These are phyloP conservation scores for Malassezia globosa DNA, from an alignment of 1,284 basidiomycete species.

Conservation along the genomic window DNA sequence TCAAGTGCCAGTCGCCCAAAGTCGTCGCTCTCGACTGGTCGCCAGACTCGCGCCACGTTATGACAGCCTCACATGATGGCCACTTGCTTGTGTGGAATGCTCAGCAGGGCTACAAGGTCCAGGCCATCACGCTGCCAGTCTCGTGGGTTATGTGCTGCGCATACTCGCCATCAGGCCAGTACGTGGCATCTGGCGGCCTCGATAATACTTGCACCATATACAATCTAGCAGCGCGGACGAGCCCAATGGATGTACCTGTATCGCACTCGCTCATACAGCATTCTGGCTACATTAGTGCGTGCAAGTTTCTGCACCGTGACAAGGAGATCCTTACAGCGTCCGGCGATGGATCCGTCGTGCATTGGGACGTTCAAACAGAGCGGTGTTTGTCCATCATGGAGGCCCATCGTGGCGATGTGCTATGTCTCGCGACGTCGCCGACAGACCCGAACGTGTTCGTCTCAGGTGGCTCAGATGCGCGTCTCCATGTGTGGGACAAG, in stretches of 20 bases:
- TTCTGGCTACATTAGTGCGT: slow-evolving; percentile 93
- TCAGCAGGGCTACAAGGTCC: slow-evolving; percentile 98
- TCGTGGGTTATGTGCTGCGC: slow-evolving; percentile 99
- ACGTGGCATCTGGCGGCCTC: slow-evolving; percentile 93
- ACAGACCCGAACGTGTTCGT: slow-evolving; percentile 84
- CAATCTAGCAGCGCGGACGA: slow-evolving; percentile 65
- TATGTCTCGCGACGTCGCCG: slow-evolving; percentile 43
- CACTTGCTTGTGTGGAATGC: slow-evolving; percentile 99
- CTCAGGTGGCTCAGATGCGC: slow-evolving; percentile 94
- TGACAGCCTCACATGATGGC: slow-evolving; percentile 96
- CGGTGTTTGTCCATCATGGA: slow-evolving; percentile 90
- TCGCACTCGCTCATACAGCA: slow-evolving; percentile 83
- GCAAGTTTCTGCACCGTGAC: slow-evolving; percentile 85
- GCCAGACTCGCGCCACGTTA: slow-evolving; percentile 85
- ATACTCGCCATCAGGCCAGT: slow-evolving; percentile 89
- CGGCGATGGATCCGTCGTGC: slow-evolving; percentile 99
- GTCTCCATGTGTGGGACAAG: slow-evolving; percentile 97
- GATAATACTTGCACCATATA: slow-evolving; percentile 99
- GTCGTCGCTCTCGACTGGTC: slow-evolving; percentile 99
- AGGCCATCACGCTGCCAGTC: slow-evolving; percentile 90
- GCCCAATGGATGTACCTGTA: slow-evolving; percentile 50
- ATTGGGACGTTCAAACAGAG: slow-evolving; percentile 97
- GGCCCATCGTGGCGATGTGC: slow-evolving; percentile 97
- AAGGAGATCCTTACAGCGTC: slow-evolving; percentile 93
- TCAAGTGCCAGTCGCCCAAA: slow-evolving; percentile 94